phyloP scores from a whole-genome alignment of 305 asterid genomes.

The Rubia peregrina region DNA sequence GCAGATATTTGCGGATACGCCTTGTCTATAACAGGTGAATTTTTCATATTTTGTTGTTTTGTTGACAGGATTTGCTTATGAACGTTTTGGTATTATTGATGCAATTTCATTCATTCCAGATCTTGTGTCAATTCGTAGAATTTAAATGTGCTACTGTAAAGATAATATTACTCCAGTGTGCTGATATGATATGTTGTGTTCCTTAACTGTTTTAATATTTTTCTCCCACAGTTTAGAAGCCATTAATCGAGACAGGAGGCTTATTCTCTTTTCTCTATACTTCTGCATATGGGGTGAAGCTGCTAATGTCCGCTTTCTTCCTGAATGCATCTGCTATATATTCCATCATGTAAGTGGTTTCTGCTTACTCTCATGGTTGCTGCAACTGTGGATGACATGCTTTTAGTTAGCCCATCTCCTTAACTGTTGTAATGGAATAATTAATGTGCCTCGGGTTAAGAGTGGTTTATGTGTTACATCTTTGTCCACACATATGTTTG shows the following conservation, averaged over 20 bases:
- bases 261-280: constrained; percentile 75
- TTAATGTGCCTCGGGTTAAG: background rate
- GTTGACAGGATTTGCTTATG: background rate
- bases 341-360: constrained; percentile 77
- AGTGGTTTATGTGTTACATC: background rate
- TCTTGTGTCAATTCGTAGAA: background rate
- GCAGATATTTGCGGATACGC: constrained; percentile 81
- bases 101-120: background rate
- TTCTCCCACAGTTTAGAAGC: constrained; percentile 65
- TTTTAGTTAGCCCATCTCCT: background rate
- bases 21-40: constrained; percentile 78
- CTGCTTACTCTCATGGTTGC: background rate
- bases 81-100: background rate
- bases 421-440: background rate
- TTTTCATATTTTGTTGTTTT: constrained; percentile 22
- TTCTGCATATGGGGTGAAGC: constrained; percentile 99
- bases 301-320: constrained; percentile 92
- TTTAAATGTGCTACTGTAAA: background rate
- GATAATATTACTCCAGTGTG: background rate
- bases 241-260: constrained; percentile 81
- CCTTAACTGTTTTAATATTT: background rate
- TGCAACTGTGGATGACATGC: background rate
- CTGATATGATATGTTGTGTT: constrained; percentile 13
- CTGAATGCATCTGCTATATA: constrained; percentile 95
- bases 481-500: background rate